Base-by-base conservation (phyloP, 257 asterid species). In the Cordia subcordata region DNA sequence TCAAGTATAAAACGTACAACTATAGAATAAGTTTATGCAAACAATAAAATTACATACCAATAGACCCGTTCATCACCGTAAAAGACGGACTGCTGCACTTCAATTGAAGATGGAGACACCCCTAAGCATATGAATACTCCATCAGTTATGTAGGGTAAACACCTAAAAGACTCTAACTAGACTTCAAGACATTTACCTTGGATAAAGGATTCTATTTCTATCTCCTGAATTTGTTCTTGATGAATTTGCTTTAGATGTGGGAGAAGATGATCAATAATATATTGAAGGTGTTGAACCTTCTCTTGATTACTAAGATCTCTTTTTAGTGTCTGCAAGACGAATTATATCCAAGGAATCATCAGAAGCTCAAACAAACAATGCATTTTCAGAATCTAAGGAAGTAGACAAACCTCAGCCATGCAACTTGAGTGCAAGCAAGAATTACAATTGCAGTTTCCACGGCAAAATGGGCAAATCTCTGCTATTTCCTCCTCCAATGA, bases 361-460 rank as follows among this genome's bases (percentile, higher is more conserved):
- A 71, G 66, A 55, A 65, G 49, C 21, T 32, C n/a, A 47, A 52
- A 37, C 3, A 49, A 58, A 35, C 55, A 32, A 49, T 13, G 19
- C 54, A 61, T 32, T 39, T 53, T 63, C 20, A 66, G 27, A 40
- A 55, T 22, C 68, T n/a, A 61, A 32, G 38, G 27, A 54, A 76
- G 55, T 19, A 46, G 64, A 60, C 72, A 57, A 54, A 91, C 96
- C 96, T 81, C 80, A 57, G 77, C 22, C 15, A 27, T 53, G 69
- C 78, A 79, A 64, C 81, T 56, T 37, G 87, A 76, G 64, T 73
- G 94, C 75, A 92, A 82, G 79, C 99, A 92, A 60, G 62, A 61
- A 79, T 84, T 79, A 82, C 99, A 92, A 72, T 92, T 92, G 80
- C 99, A 92, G 58, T 74, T 82, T 51, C 74, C 77, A 20, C 89